Evolutionary conservation across 306 rosid genomes (phyloP).

Genomic region (Vigna nakashimae): DNA sequence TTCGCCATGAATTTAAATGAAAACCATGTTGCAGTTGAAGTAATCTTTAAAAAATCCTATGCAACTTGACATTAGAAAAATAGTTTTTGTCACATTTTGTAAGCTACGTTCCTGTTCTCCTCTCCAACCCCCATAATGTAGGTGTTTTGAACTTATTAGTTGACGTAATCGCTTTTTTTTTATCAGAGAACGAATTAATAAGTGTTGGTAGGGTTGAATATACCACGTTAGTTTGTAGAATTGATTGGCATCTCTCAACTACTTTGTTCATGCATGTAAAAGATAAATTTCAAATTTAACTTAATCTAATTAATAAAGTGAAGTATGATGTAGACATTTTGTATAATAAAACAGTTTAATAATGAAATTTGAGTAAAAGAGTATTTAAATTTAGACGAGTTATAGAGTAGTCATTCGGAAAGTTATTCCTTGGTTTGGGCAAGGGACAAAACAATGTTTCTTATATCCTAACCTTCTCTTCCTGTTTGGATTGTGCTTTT

Average conservation of each 20-base stretch:
- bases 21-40: conserved; percentile 26
- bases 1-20: conserved; percentile 29
- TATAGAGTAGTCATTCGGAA: no score
- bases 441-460: background rate
- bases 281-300: no score
- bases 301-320: no score
- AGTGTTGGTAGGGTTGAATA: background rate
- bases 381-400: no score
- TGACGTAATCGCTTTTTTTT: conserved; percentile 39
- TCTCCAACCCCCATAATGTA: conserved; percentile 36
- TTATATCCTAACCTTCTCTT: background rate
- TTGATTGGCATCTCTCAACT: conserved; percentile 38
- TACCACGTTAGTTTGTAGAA: background rate
- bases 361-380: background rate
- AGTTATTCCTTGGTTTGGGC: background rate
- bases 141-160: conserved; percentile 44
- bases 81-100: conserved; percentile 31
- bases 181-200: conserved; percentile 1
- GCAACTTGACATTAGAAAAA: conserved; percentile 47
- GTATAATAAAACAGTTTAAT: no score
- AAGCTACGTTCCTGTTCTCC: conserved; percentile 15
- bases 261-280: conserved; percentile 36
- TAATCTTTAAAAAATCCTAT: conserved; percentile 40
- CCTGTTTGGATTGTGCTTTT: conserved; percentile 6
- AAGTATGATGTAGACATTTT: no score